Evolutionary conservation across 108 stramenopile species (phyloP).

Genomic region (Nitzschia inconspicua): DNA sequence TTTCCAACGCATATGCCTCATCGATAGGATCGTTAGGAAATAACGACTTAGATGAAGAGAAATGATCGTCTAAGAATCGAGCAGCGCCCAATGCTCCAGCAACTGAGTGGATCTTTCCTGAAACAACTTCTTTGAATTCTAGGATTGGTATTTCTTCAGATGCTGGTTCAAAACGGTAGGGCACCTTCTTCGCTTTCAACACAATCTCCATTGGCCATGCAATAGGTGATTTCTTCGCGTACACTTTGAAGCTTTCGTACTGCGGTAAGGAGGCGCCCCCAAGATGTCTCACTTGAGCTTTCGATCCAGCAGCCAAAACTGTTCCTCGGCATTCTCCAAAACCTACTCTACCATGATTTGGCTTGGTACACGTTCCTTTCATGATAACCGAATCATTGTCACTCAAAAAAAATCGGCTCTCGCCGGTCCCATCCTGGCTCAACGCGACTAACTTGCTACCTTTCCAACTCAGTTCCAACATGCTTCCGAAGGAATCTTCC

Average conservation of each 20-base stretch:
- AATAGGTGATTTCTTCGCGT: slow-evolving; percentile 61
- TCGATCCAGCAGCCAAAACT: slow-evolving; percentile 53
- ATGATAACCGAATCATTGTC: slow-evolving; percentile 88
- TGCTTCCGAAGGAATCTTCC: slow-evolving; percentile 66
- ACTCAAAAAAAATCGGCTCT: slow-evolving; percentile 74
- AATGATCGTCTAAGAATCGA: slow-evolving; percentile 67
- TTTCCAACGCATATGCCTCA: slow-evolving; percentile 46
- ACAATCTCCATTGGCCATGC: slow-evolving; percentile 77
- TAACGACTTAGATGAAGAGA: slow-evolving; percentile 34
- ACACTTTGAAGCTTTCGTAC: slow-evolving; percentile 62
- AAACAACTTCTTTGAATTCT: slow-evolving; percentile 31
- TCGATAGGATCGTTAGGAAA: slow-evolving; percentile 48
- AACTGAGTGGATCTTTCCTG: slow-evolving; percentile 23
- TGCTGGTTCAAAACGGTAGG: slow-evolving; percentile 46
- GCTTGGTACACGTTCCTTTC: slow-evolving; percentile 65
- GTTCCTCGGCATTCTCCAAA: slow-evolving; percentile 65
- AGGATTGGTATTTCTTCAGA: slow-evolving; percentile 66
- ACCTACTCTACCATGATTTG: slow-evolving; percentile 54
- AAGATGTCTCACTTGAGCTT: too few relatives aligned
- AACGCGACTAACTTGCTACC: slow-evolving; percentile 65
- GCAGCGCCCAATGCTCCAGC: slow-evolving; percentile 77
- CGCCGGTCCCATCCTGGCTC: slow-evolving; percentile 33
- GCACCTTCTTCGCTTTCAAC: slow-evolving; percentile 59
- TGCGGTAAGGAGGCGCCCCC: slow-evolving; percentile 2
- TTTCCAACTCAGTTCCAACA: slow-evolving; percentile 89